Evolutionary conservation across 2,329 filamentous ascomycete species (phyloP).

Genomic region (Pseudopithomyces chartarum): DNA sequence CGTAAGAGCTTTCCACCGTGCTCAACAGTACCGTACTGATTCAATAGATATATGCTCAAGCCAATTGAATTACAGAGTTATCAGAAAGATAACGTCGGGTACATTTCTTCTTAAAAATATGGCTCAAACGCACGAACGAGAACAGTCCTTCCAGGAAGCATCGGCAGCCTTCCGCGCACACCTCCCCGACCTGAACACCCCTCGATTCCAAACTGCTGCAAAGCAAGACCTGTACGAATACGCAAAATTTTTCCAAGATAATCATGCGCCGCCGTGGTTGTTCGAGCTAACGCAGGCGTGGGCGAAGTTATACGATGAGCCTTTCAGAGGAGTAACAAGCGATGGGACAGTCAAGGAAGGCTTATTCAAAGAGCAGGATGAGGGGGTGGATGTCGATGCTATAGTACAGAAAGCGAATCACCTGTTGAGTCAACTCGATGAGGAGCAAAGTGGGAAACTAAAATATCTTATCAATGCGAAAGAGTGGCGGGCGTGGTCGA

Average conservation of each 20-base stretch:
- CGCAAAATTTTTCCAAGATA: conserved; percentile 63
- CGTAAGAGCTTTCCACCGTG: background rate
- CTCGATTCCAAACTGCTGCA: conserved; percentile 67
- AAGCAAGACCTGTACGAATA: conserved; percentile 68
- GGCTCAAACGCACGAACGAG: background rate
- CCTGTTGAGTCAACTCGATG: conserved; percentile 54
- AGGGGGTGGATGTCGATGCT: conserved; percentile 62
- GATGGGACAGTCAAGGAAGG: conserved; percentile 64
- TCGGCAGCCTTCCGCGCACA: conserved; percentile 59
- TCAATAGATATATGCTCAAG: background rate
- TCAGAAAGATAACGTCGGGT: no score
- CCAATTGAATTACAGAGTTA: background rate
- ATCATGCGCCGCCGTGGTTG: conserved; percentile 68
- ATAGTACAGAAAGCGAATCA: conserved; percentile 60
- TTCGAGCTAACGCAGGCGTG: conserved; percentile 45
- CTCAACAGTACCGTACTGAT: background rate
- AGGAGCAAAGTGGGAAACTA: conserved; percentile 56
- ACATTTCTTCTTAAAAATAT: background rate
- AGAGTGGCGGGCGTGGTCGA: conserved; percentile 74
- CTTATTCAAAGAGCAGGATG: conserved; percentile 66
- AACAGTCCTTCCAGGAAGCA: conserved; percentile 4
- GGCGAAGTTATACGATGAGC: conserved; percentile 57
- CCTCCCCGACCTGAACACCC: conserved; percentile 65
- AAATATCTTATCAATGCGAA: conserved; percentile 69
- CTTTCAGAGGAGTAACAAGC: conserved; percentile 71